These are phyloP conservation scores for Oryza brachyantha DNA, from an alignment of 176 grass and related monocot genomes.

Conservation along the genomic window DNA sequence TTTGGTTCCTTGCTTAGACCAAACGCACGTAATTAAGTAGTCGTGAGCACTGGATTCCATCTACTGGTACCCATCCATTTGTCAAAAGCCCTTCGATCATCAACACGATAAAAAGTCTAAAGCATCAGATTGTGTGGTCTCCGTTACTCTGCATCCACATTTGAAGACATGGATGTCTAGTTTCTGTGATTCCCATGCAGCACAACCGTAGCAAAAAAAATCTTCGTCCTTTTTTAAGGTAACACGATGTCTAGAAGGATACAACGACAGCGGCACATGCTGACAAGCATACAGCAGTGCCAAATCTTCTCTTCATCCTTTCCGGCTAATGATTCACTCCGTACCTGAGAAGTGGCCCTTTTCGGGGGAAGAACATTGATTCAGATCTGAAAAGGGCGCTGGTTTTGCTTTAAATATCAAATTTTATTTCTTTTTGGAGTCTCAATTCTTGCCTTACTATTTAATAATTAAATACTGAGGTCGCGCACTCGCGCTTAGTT, in stretches of 20 bases:
- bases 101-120: conserved; percentile 1
- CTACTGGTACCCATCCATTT: conserved; percentile 32
- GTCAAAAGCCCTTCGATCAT: conserved; percentile 3
- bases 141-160: conserved; percentile 29
- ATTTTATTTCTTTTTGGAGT: neutral
- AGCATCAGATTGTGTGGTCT: conserved; percentile 32
- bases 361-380: conserved; percentile 5
- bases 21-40: conserved; percentile 20
- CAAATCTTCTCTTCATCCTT: conserved; percentile 8
- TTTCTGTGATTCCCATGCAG: conserved; percentile 29
- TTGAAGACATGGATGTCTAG: conserved; percentile 17
- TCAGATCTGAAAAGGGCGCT: conserved; percentile 31
- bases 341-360: conserved; percentile 6
- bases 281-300: neutral
- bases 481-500: too few species aligned
- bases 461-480: too few species aligned
- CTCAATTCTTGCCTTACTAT: neutral
- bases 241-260: neutral
- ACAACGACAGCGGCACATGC: conserved; percentile 29
- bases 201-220: conserved; percentile 14
- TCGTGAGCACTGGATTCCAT: conserved; percentile 34
- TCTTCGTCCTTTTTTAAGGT: conserved; percentile 10
- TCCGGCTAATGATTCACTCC: conserved; percentile 3
- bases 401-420: neutral
- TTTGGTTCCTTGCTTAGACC: conserved; percentile 28